A percentile compares a stretch with the other conserved stretches of the same genome.
These are phyloP conservation scores for Penicillium pancosmium DNA, from an alignment of 495 filamentous ascomycete species.

Conservation along the genomic window DNA sequence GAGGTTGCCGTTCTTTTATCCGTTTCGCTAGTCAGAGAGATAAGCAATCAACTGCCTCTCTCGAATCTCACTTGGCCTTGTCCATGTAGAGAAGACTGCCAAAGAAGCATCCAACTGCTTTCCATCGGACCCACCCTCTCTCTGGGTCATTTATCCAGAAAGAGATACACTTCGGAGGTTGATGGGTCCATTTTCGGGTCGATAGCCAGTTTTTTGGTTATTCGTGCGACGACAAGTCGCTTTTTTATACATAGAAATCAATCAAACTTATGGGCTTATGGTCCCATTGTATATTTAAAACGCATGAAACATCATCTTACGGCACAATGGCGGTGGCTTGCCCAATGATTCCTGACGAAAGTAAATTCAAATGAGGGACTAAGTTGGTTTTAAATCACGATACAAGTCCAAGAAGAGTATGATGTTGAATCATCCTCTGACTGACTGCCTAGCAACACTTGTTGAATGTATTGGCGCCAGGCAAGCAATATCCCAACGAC, in stretches of 20 bases:
- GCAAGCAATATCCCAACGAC: no score
- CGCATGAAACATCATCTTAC: no score
- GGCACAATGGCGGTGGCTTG: no score
- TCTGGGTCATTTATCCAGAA: constrained; percentile 27
- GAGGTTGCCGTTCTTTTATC: constrained; percentile 45
- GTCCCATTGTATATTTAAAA: background rate
- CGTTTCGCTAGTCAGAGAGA: constrained; percentile 50
- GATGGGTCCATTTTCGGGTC: constrained; percentile 30
- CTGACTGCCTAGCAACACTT: no score
- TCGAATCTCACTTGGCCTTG: constrained; percentile 33
- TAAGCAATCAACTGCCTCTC: constrained; percentile 54
- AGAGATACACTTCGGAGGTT: constrained; percentile 20
- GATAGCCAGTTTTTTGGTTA: constrained; percentile 10
- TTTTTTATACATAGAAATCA: constrained; percentile 10
- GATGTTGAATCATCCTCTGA: no score
- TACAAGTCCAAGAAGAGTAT: no score
- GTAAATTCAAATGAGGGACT: no score
- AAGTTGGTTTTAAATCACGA: no score
- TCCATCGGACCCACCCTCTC: constrained; percentile 47
- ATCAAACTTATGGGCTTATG: background rate
- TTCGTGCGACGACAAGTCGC: constrained; percentile 22
- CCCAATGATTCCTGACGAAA: no score
- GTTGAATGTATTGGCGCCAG: no score
- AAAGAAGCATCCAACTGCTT: constrained; percentile 58
- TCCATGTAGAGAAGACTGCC: constrained; percentile 44